Conservation (phyloP, 805 yeast genomes). For the Peterozyma toletana region DNA sequence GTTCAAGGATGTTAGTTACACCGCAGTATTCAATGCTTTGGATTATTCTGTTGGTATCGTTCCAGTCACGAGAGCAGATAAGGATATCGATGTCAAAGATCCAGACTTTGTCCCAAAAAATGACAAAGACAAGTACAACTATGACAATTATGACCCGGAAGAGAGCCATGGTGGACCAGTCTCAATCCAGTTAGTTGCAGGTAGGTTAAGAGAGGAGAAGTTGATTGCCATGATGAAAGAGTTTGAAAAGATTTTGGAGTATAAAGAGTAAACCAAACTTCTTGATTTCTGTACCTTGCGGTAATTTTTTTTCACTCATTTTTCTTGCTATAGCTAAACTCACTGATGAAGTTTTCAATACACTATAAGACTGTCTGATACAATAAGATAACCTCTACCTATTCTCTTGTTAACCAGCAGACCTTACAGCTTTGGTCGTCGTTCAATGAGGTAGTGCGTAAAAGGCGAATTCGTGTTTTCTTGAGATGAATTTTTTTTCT, state of each 20-base stretch:
- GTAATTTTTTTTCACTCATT: too few species aligned
- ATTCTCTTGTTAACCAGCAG: too few species aligned
- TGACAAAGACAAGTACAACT: slow-evolving; percentile 35
- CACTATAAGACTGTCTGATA: too few species aligned
- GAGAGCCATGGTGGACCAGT: slow-evolving; percentile 55
- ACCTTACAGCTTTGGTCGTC: too few species aligned
- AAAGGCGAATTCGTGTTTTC: too few species aligned
- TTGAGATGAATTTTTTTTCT: too few species aligned
- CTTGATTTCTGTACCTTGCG: too few species aligned
- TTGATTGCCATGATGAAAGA: slow-evolving; percentile 13
- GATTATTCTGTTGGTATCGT: slow-evolving; percentile 43
- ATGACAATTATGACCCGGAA: slow-evolving; percentile 35
- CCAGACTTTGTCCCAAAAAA: slow-evolving; percentile 22
- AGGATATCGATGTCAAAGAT: slow-evolving; percentile 25
- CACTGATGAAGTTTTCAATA: too few species aligned
- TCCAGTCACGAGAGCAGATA: slow-evolving; percentile 53
- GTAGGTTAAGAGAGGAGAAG: slow-evolving; percentile 56
- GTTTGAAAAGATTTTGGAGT: slow-evolving; percentile 3
- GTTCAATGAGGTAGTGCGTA: too few species aligned
- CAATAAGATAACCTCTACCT: too few species aligned
- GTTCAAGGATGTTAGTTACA: slow-evolving; percentile 37
- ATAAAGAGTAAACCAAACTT: background rate
- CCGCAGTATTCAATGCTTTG: slow-evolving; percentile 42
- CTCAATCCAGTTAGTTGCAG: slow-evolving; percentile 59
- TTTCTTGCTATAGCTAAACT: too few species aligned